Evolutionary conservation across 176 grass and related monocot species (phyloP), one percentile per base, ranked within the genome.

Genomic region (Thalia dealbata): DNA sequence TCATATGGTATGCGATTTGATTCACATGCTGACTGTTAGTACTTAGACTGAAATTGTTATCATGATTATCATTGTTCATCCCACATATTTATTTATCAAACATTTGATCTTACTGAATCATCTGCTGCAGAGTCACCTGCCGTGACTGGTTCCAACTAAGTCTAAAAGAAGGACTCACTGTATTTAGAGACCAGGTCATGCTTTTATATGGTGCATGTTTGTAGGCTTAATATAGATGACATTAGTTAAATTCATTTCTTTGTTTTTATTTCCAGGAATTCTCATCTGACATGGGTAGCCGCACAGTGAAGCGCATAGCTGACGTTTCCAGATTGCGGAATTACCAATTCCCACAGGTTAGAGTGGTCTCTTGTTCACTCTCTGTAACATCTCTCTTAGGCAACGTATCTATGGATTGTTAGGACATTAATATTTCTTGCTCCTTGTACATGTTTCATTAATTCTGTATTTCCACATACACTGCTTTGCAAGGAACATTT

Each of bases 81-180:
- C 14, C 61, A 10, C 2, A 63, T 18, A 48, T 14, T 29, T 45
- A 42, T 9, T 32, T 16, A 52, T 52, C 10, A 1, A 50, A 27
- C 32, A 50, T 46, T 71, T 60, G 52, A 71, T 3, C 12, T 56
- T 71, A 2, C 14, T 48, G 55, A 61, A 46, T 56, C 29, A 64
- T 55, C 85, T 83, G 64, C 85, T 83, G 64, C 85, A 99, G 95
- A 80, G 95, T 99, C 45, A 99, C 95, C 38, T 99, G 95, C 30
- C 95, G 95, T 81, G 95, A 99, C 80, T 99, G 95, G 95, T 99
- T 99, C 90, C 95, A 99, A 77, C 81, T 99, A 76, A 99, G 90
- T 79, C 79, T 99, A 63, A 99, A 99, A 81, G 95, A 99, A 86
- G 95, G 95, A 69, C 46, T 99, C 52, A 99, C 95, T 54, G 95